Conservation (phyloP, 1,284 basidiomycete species). For the Tilletia walkeri region DNA sequence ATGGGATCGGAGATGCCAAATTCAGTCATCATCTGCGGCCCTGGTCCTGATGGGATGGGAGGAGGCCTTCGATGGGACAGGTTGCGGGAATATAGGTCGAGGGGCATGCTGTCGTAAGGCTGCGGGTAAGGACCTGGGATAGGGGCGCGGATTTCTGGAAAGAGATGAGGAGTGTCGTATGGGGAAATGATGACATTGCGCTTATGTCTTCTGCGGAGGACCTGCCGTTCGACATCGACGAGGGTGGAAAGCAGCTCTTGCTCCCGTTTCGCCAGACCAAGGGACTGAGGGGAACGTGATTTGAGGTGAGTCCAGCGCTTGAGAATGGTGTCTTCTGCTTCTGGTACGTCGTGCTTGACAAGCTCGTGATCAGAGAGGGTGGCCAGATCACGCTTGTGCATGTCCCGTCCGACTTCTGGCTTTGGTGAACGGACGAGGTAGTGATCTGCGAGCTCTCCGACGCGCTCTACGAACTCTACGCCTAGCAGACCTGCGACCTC, state of each 20-base stretch:
- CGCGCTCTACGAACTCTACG: slow-evolving; percentile 81
- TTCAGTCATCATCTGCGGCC: slow-evolving; percentile 31
- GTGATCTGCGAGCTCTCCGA: slow-evolving; percentile 76
- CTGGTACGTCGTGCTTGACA: slow-evolving; percentile 62
- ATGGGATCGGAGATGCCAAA: slow-evolving; percentile 81
- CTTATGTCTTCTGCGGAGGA: slow-evolving; percentile 47
- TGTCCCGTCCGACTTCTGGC: neutral
- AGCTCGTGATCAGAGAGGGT: slow-evolving; percentile 81
- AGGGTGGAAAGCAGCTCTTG: slow-evolving; percentile 33
- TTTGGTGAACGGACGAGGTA: slow-evolving; percentile 74
- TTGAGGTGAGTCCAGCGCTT: slow-evolving; percentile 59
- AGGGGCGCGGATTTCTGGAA: slow-evolving; percentile 38
- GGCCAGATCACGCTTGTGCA: slow-evolving; percentile 61
- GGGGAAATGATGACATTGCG: slow-evolving; percentile 52
- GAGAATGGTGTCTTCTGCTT: slow-evolving; percentile 54
- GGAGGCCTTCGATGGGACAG: slow-evolving; percentile 24
- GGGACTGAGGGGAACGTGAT: slow-evolving; percentile 25
- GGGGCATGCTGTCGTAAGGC: slow-evolving; percentile 21
- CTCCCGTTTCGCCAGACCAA: slow-evolving; percentile 33
- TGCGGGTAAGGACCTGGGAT: slow-evolving; percentile 37
- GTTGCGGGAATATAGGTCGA: neutral
- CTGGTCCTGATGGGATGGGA: slow-evolving; percentile 27
- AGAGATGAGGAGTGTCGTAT: slow-evolving; percentile 42
- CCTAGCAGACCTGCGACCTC: slow-evolving; percentile 65
- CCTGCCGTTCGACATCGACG: slow-evolving; percentile 49